Base-by-base conservation (phyloP, 345 rosid species). In the Pugionium cornutum region DNA sequence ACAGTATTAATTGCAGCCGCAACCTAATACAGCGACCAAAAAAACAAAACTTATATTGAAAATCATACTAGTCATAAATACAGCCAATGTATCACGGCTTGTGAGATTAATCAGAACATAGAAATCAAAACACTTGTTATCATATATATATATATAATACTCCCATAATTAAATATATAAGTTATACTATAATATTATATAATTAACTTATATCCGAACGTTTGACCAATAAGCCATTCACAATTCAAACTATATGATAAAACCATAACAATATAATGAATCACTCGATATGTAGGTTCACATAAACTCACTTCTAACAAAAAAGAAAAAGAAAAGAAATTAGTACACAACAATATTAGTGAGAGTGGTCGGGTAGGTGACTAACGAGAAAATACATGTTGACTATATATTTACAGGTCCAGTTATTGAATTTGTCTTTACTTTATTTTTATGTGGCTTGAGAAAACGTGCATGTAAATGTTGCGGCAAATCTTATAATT, bases 381-480 rank as follows among this genome's bases (percentile, higher is more conserved):
- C 59, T 72, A 72, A 64, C 76, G 76, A 72, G 65, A 72, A 44
- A 65, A 35, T 52, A 66, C 67, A 9, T 58, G 67, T 73, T 58
- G 76, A 73, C 70, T 57, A 63, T 40, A 39, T 48, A 7, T 31
- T 53, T 40, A 51, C 30, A 45, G 57, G 67, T 59, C 27, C 45
- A 45, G 2, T 10, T 26, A 41, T 31, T 28, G 26, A 51, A 1
- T 27, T 42, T 31, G 0, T 50, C 28, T n/a, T 60, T 36, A 2
- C 5, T 6, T 53, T 33, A 2, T 31, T 4, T 3, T 11, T 4
- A 0, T 8, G 6, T 28, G 1, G 37, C 26, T 34, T 11, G 28
- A 28, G 39, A 26, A 41, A 73, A 66, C 76, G 76, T 66, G 67
- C 76, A 73, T 66, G 62, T 48, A 51, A 10, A 52, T 73, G 72